These are phyloP conservation scores for Irpex sp. DNA, from an alignment of 1,284 basidiomycete genomes.

Conservation along the genomic window DNA sequence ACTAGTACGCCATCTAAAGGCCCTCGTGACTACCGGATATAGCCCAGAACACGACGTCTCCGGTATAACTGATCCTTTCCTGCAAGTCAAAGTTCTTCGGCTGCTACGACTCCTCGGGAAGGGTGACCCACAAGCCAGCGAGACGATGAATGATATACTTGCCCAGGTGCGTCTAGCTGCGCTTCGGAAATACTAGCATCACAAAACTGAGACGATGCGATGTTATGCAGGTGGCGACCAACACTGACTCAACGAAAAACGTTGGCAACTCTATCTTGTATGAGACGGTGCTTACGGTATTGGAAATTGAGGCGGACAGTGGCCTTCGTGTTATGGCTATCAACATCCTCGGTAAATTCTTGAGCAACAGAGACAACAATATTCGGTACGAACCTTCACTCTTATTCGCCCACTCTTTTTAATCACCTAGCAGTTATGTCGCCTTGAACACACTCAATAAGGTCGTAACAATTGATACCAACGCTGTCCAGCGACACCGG, in stretches of 20 bases:
- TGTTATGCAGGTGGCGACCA: slow-evolving; percentile 82
- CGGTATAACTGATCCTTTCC: slow-evolving; percentile 97
- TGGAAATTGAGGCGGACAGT: slow-evolving; percentile 97
- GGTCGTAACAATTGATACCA: slow-evolving; percentile 97
- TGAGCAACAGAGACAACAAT: slow-evolving; percentile 98
- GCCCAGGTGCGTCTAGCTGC: slow-evolving; percentile 66
- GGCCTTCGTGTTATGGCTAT: slow-evolving; percentile 99
- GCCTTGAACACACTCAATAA: slow-evolving; percentile 99
- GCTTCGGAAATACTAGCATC: background rate
- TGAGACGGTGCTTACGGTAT: slow-evolving; percentile 95
- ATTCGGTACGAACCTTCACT: slow-evolving; percentile 68
- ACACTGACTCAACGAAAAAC: slow-evolving; percentile 97
- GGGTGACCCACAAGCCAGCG: slow-evolving; percentile 85
- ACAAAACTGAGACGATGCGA: background rate
- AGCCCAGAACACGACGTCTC: slow-evolving; percentile 99
- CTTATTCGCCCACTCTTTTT: background rate
- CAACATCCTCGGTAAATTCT: slow-evolving; percentile 98
- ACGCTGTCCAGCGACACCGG: slow-evolving; percentile 96
- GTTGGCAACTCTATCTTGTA: slow-evolving; percentile 98
- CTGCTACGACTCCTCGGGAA: slow-evolving; percentile 86
- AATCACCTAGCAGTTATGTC: slow-evolving; percentile 69
- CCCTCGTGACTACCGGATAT: slow-evolving; percentile 94
- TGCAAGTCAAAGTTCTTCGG: slow-evolving; percentile 97
- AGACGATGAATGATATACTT: slow-evolving; percentile 98
- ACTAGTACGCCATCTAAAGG: slow-evolving; percentile 94